Base-by-base conservation (phyloP, 2,329 filamentous ascomycete genomes). In the Dactylellina haptotyla region DNA sequence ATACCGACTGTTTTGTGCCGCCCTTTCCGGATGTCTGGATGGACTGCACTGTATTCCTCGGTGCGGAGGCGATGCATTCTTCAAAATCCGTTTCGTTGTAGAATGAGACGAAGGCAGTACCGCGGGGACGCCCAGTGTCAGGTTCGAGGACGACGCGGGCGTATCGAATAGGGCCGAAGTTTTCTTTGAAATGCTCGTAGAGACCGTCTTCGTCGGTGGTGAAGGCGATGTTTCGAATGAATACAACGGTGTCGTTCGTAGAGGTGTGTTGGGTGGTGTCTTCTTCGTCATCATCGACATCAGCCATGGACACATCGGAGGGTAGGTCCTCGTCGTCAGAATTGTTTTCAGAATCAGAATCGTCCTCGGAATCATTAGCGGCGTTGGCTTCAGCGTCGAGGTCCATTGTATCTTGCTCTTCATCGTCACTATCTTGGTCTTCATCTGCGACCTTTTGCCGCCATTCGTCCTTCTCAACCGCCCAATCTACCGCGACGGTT, bases 91-190 rank as follows among this genome's bases (percentile, higher is more conserved):
- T 87, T 37, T 84, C 83, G 54, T 90, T 89, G 82, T 89, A 89
- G 82, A 99, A 99, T 82, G 92, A 96, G 28, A 98, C 94, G 79
- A 99, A 99, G 2, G 90, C 95, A 30, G 94, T 98, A 25, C 95
- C 95, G 51, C 91, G 92, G 1, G 95, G 92, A 57, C 92, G 89
- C 77, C 93, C 93, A 0, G 92, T 97, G 23, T 88, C 87, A 50
- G 86, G 89, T 79, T 99, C 94, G 79, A 96, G 87, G 37, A 99
- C 96, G 8, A 97, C 89, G 76, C 96, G 87, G 3, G 94, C 95
- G 80, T 98, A 99, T 37, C 93, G 87, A 39, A 97, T 84, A n/a
- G 86, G 86, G 25, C 95, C 96, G 78, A 99, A 98, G 78, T 89
- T 85, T 12, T 75, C 64, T n/a, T 84, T 84, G 79, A 99, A 99